Conservation (phyloP, 257 asterid species). For the Ligustrum vulgare region DNA sequence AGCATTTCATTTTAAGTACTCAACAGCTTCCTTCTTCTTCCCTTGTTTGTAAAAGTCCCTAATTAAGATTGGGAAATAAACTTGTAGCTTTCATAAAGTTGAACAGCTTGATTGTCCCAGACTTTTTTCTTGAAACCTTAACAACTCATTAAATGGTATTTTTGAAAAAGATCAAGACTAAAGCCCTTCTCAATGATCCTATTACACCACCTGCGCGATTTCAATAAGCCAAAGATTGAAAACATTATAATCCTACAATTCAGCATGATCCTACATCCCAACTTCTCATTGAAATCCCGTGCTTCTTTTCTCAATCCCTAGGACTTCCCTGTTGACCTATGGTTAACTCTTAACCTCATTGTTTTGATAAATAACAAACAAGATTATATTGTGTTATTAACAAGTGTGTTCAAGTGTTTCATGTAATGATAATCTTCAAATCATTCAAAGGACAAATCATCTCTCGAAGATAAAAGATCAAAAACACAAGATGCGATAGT, state of each 20-base stretch:
- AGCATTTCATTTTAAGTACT: conserved; percentile 60
- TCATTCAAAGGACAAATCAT: no score
- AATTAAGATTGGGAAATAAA: conserved; percentile 43
- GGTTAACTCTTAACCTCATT: no score
- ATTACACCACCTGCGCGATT: conserved; percentile 81
- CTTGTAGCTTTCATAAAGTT: conserved; percentile 77
- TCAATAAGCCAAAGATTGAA: conserved; percentile 81
- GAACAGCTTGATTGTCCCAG: conserved; percentile 62
- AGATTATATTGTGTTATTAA: no score
- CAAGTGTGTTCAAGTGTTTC: no score
- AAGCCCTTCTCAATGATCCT: conserved; percentile 47
- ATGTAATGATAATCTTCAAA: no score
- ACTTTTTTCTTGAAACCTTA: conserved; percentile 46
- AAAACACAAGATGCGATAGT: no score
- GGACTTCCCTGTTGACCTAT: no score
- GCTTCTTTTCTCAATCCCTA: conserved; percentile 79
- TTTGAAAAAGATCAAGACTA: conserved; percentile 76
- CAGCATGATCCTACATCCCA: conserved; percentile 64
- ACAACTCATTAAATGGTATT: conserved; percentile 72
- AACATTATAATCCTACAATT: conserved; percentile 54
- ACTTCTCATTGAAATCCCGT: conserved; percentile 51
- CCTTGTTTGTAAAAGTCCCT: conserved; percentile 55
- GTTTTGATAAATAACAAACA: no score
- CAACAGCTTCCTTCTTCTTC: conserved; percentile 55
- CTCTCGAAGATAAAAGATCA: no score